A percentile compares a stretch with the other conserved stretches of the same genome.
phyloP scores from a whole-genome alignment of 441 rosid genomes.

The Adansonia rubrostipa region DNA sequence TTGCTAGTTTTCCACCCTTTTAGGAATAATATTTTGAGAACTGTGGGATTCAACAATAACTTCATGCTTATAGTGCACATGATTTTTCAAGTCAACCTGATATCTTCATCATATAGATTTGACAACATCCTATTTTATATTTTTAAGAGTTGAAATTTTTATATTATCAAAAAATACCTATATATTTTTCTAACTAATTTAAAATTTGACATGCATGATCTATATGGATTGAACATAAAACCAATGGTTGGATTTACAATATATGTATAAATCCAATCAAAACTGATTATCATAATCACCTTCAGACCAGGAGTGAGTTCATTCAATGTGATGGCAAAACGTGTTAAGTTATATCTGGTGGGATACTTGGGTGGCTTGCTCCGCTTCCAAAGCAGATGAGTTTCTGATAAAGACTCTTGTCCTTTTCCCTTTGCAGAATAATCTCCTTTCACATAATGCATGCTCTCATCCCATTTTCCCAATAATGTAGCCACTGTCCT shows the following conservation, averaged over 20 bases:
- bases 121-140: no score
- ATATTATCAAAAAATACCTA: no score
- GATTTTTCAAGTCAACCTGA: no score
- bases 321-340: constrained; percentile 76
- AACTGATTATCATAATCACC: constrained; percentile 42
- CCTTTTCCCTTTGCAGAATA: constrained; percentile 61
- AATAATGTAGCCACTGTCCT: constrained; percentile 70
- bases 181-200: no score
- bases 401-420: constrained; percentile 53
- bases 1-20: no score
- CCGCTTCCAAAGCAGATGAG: constrained; percentile 66
- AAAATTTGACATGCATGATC: no score
- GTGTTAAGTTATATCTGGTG: constrained; percentile 79
- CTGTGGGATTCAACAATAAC: no score
- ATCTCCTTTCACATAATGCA: constrained; percentile 68
- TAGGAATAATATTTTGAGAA: no score
- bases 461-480: constrained; percentile 93
- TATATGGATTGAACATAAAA: no score
- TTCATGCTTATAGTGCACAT: background rate
- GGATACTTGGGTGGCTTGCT: constrained; percentile 64
- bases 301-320: constrained; percentile 73
- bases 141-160: no score
- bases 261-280: background rate
- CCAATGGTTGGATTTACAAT: background rate
- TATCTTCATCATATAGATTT: no score